Evolutionary conservation across 768 basidiomycete species (phyloP).

Genomic region (Amanita pallidorosea): DNA sequence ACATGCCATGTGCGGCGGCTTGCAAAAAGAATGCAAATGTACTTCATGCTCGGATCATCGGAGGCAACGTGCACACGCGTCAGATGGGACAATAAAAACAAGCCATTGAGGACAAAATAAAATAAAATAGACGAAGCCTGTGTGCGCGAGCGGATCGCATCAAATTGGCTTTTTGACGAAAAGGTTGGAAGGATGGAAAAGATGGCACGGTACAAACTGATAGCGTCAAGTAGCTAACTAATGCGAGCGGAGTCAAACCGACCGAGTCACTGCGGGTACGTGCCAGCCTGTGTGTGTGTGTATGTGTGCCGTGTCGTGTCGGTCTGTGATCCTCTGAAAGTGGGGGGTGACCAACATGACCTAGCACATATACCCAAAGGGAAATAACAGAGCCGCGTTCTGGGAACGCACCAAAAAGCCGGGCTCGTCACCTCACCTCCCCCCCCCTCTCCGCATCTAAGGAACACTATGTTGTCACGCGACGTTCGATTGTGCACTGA

Average conservation of each 20-base stretch:
- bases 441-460: neutral
- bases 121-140: neutral
- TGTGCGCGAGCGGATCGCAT: slow-evolving; percentile 2
- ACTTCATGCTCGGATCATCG: slow-evolving; percentile 5
- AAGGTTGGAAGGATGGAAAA: neutral
- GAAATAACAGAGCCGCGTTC: neutral
- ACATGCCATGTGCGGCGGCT: slow-evolving; percentile 4
- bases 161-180: slow-evolving; percentile 6
- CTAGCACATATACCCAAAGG: neutral
- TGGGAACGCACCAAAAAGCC: neutral
- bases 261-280: neutral
- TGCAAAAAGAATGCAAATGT: neutral
- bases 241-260: neutral
- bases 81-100: neutral
- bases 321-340: neutral
- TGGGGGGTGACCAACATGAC: neutral
- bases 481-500: neutral
- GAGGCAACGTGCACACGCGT: neutral
- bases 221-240: neutral
- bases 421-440: neutral
- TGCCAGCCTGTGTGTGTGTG: neutral
- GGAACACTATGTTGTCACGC: neutral
- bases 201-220: neutral
- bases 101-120: neutral
- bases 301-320: neutral